Evolutionary conservation across 2,329 filamentous ascomycete species (phyloP).

Genomic region (Purpureocillium takamizusanense): DNA sequence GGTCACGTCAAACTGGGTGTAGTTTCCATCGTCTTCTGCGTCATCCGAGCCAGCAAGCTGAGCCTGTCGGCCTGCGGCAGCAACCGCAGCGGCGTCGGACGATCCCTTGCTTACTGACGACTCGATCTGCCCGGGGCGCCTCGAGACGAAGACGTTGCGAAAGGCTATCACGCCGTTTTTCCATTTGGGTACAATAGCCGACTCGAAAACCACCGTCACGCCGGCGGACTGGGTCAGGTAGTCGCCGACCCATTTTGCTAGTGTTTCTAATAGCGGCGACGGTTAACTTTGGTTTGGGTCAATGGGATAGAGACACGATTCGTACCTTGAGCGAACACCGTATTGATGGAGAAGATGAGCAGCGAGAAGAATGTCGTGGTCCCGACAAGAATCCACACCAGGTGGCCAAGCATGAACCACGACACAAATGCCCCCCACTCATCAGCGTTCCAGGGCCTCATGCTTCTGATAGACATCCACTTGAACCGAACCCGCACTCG

Average conservation of each 20-base stretch:
- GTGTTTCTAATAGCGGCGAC: constrained; percentile 55
- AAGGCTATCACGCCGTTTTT: constrained; percentile 91
- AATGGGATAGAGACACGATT: too few relatives aligned
- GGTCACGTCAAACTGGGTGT: constrained; percentile 93
- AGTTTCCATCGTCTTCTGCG: constrained; percentile 76
- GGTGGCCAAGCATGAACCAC: constrained; percentile 87
- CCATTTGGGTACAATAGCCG: constrained; percentile 95
- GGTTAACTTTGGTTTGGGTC: neutral
- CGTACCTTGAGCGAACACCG: constrained; percentile 85
- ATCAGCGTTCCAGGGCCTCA: constrained; percentile 88
- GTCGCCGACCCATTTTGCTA: constrained; percentile 89
- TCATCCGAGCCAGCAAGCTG: constrained; percentile 23
- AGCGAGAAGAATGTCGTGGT: constrained; percentile 97
- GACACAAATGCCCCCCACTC: constrained; percentile 93
- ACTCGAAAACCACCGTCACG: constrained; percentile 91
- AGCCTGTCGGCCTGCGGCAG: constrained; percentile 59
- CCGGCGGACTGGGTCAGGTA: constrained; percentile 92
- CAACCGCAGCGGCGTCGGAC: constrained; percentile 75
- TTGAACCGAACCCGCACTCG: constrained; percentile 88
- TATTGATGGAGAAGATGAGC: constrained; percentile 85
- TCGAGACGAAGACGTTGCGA: constrained; percentile 90
- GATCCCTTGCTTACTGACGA: constrained; percentile 90
- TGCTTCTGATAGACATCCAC: constrained; percentile 93
- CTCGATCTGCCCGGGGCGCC: constrained; percentile 72
- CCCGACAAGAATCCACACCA: constrained; percentile 92